Base-by-base conservation (phyloP, 2,329 filamentous ascomycete species). In the Escovopsis sp. region DNA sequence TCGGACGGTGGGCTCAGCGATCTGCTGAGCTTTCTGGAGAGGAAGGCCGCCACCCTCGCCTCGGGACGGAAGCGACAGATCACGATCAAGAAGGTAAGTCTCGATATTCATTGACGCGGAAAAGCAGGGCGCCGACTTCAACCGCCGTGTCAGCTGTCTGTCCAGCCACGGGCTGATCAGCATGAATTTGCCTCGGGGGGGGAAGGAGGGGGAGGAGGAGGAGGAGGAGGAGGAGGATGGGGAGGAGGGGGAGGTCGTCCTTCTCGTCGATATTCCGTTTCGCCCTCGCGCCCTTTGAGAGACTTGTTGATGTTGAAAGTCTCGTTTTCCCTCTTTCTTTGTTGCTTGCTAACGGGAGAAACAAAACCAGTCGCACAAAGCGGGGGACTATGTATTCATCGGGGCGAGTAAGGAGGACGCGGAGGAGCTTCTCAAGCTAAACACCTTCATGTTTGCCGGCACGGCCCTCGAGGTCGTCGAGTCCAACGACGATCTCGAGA, bases 71-170 rank as follows among this genome's bases (percentile, higher is more conserved):
- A 53, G 56, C 67, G 71, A 53, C 65, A 67, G 50, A 66, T 84
- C 51, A 76, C 70, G 57, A 78, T 88, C 48, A 78, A 76, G 65
- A 84, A 85, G 79, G 83, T 87, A 83, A 76, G 80, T 82, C 27
- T 4, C 4, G 27, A 6, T 60, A 41, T 47, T 49, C 49, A 53
- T 57, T 56, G 54, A 61, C 55, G 44, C 48, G 44, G 45, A 53
- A 51, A 53, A 51, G 51, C 53, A 57, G 55, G 56, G 40, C 44
- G 43, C 37, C 39, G 40, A 40, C 37, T 35, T 37, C 43, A 39
- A 37, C 31, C 45, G 40, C 39, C 40, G 36, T 39, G 33, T 44
- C 42, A 41, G 39, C 39, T 44, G 42, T 39, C 43, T 39, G 24
- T 36, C 39, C 36, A 40, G 39, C 35, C 39, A 30, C 8, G 8